A percentile compares a stretch with the other conserved stretches of the same genome.
These are phyloP conservation scores for Gymnopus androsaceus DNA, from an alignment of 1,284 basidiomycete species.

Conservation along the genomic window DNA sequence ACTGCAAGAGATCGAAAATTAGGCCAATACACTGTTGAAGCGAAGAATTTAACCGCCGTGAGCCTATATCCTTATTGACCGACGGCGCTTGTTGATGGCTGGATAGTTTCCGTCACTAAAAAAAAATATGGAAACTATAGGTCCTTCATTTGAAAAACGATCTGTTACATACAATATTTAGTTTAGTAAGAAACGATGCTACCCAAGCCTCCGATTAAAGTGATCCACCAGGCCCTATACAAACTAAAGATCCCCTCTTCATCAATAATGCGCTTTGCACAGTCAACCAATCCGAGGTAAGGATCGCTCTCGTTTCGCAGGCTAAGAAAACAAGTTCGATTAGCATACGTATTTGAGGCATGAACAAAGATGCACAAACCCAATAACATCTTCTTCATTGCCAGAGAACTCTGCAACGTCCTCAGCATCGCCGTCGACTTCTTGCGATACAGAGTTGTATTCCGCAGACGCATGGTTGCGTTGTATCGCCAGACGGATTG, in stretches of 20 bases:
- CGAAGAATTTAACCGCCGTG: no score
- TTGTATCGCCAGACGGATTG: conserved; percentile 80
- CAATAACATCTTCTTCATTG: conserved; percentile 85
- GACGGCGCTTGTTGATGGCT: no score
- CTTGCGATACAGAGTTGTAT: conserved; percentile 71
- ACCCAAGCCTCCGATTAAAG: conserved; percentile 64
- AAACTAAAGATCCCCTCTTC: conserved; percentile 81
- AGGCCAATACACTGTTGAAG: no score
- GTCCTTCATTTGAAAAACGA: background rate
- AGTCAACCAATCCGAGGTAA: conserved; percentile 80
- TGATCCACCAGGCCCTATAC: conserved; percentile 89
- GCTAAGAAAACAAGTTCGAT: conserved; percentile 34
- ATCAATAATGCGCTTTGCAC: conserved; percentile 75
- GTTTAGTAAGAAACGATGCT: conserved; percentile 53
- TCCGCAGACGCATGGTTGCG: conserved; percentile 77
- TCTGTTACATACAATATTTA: background rate
- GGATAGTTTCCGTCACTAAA: background rate
- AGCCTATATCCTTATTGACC: no score
- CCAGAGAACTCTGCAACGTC: conserved; percentile 71
- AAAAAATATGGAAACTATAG: background rate
- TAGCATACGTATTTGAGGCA: background rate
- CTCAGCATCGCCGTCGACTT: conserved; percentile 69
- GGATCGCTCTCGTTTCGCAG: conserved; percentile 84
- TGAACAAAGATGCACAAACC: conserved; percentile 46
- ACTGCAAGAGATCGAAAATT: no score